phyloP scores from a whole-genome alignment of 345 rosid genomes.

The Firmiana major region DNA sequence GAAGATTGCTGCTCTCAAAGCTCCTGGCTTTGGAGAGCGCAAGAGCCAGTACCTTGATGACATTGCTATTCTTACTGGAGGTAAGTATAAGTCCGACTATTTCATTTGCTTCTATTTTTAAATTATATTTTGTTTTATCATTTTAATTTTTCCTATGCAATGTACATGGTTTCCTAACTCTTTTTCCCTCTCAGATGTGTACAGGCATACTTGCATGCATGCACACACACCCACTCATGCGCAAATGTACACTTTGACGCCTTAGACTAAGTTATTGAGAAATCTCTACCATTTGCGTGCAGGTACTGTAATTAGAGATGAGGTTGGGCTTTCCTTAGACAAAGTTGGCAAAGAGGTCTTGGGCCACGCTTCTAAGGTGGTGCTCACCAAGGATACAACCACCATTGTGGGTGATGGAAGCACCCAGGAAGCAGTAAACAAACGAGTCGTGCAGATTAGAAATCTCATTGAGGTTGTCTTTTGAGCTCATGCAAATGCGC shows the following conservation, averaged over 20 bases:
- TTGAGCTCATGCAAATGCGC: neutral
- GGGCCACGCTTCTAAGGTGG: constrained; percentile 88
- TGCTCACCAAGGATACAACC: constrained; percentile 85
- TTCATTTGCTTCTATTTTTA: neutral
- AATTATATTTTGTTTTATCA: neutral
- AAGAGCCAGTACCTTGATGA: constrained; percentile 98
- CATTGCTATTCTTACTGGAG: constrained; percentile 92
- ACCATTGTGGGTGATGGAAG: constrained; percentile 97
- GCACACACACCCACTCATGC: neutral
- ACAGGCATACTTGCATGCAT: neutral
- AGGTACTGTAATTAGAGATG: constrained; percentile 93
- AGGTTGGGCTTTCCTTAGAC: constrained; percentile 92
- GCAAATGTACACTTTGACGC: neutral
- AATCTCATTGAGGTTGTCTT: constrained; percentile 75
- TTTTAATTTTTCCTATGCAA: neutral
- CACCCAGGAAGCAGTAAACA: constrained; percentile 90
- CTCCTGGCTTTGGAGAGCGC: constrained; percentile 97
- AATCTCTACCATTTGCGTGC: neutral
- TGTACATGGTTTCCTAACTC: neutral
- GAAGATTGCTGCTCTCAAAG: constrained; percentile 94
- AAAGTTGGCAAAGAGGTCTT: constrained; percentile 90
- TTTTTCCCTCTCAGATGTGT: neutral
- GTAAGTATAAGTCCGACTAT: constrained; percentile 20
- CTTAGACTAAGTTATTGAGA: neutral
- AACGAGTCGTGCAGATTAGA: constrained; percentile 85